Evolutionary conservation across 495 filamentous ascomycete genomes (phyloP), one percentile per base, ranked within the genome.

Genomic region (Aspergillus conjunctus): DNA sequence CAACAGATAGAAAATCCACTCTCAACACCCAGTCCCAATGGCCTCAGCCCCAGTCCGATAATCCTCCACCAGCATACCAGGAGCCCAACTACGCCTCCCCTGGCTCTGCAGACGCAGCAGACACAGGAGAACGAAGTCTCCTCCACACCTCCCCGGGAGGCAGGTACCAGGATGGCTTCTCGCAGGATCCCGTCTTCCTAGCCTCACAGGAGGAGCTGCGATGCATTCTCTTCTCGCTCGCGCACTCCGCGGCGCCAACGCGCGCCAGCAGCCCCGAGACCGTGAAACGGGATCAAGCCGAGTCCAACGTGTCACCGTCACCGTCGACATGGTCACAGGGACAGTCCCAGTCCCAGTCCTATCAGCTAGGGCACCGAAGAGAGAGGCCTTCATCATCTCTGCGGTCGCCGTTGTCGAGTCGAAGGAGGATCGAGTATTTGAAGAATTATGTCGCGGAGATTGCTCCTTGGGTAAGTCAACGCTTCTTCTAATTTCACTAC

Each of bases 381-480:
- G 32, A 56, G 7, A 31, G 32, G 34, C 5, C 52, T 48, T 48
- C 44, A 5, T 41, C 14, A 21, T 57, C 49, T 15, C 56, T 59
- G 20, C 65, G 60, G 33, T 66, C 72, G 52, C 65, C 63, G 0
- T 43, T 73, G 10, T 72, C 71, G 7, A 69, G 58, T 59, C 18
- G 32, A 8, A 63, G 63, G n/a, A 58, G 66, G n/a, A 66, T 79
- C 4, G 61, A 73, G 34, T 78, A 77, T 50, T 60, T 79, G 63
- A 77, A 77, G 56, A 79, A 81, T 54, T 81, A 78, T 53, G 73
- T 80, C 33, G 67, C 69, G 3, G 66, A 78, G 49, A 68, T 80
- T 5, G 79, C 78, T 7, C 79, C 78, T 17, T 80, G 77, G 72
- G 71, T 75, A 46, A 50, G 60, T 67, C 17, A 15, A 5, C 17